phyloP scores from a whole-genome alignment of 2,329 filamentous ascomycete species.

The Cordyceps cicadae region DNA sequence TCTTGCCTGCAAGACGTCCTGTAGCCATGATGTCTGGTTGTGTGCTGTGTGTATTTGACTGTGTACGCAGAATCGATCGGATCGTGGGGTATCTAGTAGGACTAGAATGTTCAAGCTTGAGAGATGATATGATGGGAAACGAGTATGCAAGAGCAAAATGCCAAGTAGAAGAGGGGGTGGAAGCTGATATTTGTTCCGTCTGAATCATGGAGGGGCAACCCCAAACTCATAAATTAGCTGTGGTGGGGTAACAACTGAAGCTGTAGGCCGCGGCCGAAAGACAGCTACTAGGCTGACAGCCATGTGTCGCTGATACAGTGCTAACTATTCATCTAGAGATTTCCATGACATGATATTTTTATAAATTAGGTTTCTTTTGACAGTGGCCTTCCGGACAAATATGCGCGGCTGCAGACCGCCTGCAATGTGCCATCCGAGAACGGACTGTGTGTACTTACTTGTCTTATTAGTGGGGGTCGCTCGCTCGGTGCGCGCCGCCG shows the following conservation, averaged over 20 bases:
- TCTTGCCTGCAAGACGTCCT: constrained; percentile 52
- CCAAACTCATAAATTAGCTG: constrained; percentile 1
- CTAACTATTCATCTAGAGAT: neutral
- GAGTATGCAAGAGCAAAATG: neutral
- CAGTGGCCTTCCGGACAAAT: neutral
- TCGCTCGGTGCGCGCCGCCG: constrained; percentile 8
- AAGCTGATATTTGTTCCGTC: constrained; percentile 2
- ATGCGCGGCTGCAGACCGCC: constrained; percentile 5
- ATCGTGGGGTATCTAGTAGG: constrained; percentile 1
- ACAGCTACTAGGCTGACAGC: neutral
- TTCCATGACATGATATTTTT: neutral
- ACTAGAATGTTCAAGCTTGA: neutral
- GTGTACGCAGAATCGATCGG: neutral
- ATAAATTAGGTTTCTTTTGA: neutral
- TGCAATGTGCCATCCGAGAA: constrained; percentile 1
- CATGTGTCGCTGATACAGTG: neutral
- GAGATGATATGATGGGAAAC: neutral
- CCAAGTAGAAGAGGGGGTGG: neutral
- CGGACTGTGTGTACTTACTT: neutral
- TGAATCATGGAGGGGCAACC: constrained; percentile 7
- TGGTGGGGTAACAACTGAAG: constrained; percentile 1
- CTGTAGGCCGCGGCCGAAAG: neutral
- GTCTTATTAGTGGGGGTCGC: neutral
- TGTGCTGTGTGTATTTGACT: neutral
- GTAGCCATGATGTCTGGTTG: constrained; percentile 10